Evolutionary conservation across 164 flowering plant genomes (phyloP), one percentile per base, ranked within the genome.

Genomic region (Euptelea pleiosperma): DNA sequence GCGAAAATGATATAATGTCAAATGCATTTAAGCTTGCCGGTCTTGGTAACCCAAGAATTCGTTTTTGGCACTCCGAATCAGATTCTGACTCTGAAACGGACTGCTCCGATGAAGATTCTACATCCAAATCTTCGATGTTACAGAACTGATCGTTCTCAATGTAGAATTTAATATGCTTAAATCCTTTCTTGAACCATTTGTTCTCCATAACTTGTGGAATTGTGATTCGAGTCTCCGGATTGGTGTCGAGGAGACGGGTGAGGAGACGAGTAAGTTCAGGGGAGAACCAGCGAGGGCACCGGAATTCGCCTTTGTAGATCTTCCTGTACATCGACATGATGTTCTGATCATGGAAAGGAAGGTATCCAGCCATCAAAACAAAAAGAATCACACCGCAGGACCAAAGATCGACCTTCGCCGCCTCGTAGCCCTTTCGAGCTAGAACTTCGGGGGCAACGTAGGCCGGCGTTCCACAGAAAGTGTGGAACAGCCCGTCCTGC

Each of bases 391-490:
- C 80, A 14, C 93, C 93, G 53, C 89, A 86, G 28, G 89, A 82
- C 89, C 93, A 86, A 1, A 84, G 76, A 64, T 86, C 94, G 0
- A 81, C 89, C 73, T 86, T 86, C 0, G 87, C 78, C 0, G 81
- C 94, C 31, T 82, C 83, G 56, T 86, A 86, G 0, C 94, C 94
- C 47, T 75, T 84, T 18, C 88, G 52, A 0, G 75, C 80, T 24
- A 86, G 48, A 16, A 86, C 90, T 75, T 86, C 94, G 6, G 94
- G 94, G 3, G 94, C 94, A 4, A 86, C 94, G 31, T 86, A 86
- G 1, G 93, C 89, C 6, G 93, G 93, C 0, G 93, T 86, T 2
- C 93, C 93, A 21, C 94, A 86, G 42, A 86, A 86, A 0, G 94
- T 86, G 52, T 86, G 90, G 52, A 84, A 86, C 64, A 86, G 46